A percentile compares a stretch with the other conserved stretches of the same genome.
phyloP scores from a whole-genome alignment of 2,329 filamentous ascomycete species.

The Byssochlamys sp. region DNA sequence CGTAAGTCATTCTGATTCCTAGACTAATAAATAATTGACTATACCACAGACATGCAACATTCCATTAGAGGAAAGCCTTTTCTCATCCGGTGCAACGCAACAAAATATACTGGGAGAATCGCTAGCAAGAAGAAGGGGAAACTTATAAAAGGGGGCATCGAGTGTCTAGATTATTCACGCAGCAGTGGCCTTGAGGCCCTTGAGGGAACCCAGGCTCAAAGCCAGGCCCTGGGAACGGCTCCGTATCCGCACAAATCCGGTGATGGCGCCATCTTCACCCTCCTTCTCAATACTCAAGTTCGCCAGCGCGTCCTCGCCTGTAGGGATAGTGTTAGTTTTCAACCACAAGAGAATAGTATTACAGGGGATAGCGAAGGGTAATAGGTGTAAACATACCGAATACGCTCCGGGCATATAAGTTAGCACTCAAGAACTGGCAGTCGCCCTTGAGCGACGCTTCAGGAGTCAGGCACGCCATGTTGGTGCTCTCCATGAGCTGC shows the following conservation, averaged over 20 bases:
- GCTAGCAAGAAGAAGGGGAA: conserved; percentile 18
- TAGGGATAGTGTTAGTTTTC: conserved; percentile 12
- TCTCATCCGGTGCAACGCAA: conserved; percentile 20
- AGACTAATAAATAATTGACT: not conserved
- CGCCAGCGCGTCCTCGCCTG: conserved; percentile 94
- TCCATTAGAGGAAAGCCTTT: conserved; percentile 11
- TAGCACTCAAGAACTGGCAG: conserved; percentile 94
- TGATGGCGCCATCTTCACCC: conserved; percentile 86
- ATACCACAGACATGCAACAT: conserved; percentile 1
- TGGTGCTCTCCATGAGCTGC: conserved; percentile 92
- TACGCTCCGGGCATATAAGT: conserved; percentile 89
- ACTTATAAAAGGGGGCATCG: conserved; percentile 15
- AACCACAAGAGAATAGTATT: conserved; percentile 6
- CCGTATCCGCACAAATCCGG: conserved; percentile 93
- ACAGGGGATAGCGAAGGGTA: not conserved
- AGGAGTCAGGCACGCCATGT: conserved; percentile 95
- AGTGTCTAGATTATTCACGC: conserved; percentile 24
- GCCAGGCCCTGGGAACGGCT: conserved; percentile 93
- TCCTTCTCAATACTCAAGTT: conserved; percentile 98
- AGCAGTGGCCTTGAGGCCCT: conserved; percentile 70
- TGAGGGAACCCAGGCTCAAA: conserved; percentile 83
- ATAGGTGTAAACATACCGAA: conserved; percentile 64
- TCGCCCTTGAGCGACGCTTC: conserved; percentile 94
- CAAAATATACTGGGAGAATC: conserved; percentile 12
- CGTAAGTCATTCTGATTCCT: not conserved